Conservation (phyloP, 768 basidiomycete species). For the Trametes gibbosa region DNA sequence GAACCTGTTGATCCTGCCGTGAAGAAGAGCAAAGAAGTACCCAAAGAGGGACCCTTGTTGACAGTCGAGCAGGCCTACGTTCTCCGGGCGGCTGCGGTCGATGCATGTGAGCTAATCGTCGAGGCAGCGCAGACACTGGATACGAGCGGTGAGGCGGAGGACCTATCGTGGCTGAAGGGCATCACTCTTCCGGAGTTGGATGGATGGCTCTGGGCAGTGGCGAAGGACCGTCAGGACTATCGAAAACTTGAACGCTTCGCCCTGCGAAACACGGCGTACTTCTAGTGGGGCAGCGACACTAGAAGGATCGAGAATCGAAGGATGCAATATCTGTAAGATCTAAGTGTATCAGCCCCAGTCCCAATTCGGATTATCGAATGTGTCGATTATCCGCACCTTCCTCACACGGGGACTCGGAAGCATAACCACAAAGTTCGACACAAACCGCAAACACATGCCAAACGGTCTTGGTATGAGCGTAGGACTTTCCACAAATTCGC, state of each 20-base stretch:
- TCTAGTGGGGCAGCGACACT: constrained; percentile 37
- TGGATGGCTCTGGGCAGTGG: constrained; percentile 80
- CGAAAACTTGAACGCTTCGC: constrained; percentile 63
- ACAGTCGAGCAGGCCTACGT: constrained; percentile 63
- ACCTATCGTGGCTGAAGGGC: constrained; percentile 48
- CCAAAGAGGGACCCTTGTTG: constrained; percentile 52
- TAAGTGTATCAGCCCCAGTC: too few relatives aligned
- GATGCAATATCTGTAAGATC: neutral
- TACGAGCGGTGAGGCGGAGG: constrained; percentile 26
- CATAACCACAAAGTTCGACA: too few relatives aligned
- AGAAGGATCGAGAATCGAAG: neutral
- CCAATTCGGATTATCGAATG: too few relatives aligned
- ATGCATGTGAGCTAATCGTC: constrained; percentile 72
- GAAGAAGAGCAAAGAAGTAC: constrained; percentile 23
- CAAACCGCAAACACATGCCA: too few relatives aligned
- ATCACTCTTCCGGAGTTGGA: constrained; percentile 64
- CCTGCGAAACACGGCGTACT: constrained; percentile 65
- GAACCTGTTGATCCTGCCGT: constrained; percentile 9
- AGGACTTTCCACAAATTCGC: too few relatives aligned
- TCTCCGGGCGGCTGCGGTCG: constrained; percentile 75
- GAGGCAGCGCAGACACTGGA: constrained; percentile 44
- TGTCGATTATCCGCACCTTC: too few relatives aligned
- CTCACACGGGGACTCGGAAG: too few relatives aligned
- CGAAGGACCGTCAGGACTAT: constrained; percentile 76
- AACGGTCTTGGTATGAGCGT: too few relatives aligned